These are phyloP conservation scores for Lindgomyces ingoldianus DNA, from an alignment of 495 filamentous ascomycete genomes.

Conservation along the genomic window DNA sequence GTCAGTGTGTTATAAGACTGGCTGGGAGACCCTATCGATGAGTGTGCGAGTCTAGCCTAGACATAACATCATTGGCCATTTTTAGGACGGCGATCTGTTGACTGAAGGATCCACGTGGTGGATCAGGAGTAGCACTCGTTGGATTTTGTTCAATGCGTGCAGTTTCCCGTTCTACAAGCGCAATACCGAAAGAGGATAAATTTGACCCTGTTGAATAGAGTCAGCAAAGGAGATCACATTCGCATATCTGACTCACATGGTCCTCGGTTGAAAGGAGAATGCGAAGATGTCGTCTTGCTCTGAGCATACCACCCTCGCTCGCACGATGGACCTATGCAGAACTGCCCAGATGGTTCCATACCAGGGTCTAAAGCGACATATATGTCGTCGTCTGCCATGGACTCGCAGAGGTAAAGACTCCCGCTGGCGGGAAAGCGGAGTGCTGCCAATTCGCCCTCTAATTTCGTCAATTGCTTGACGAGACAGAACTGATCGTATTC, in stretches of 20 bases:
- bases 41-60: background rate
- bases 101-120: constrained; percentile 1
- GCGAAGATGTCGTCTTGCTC: background rate
- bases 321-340: constrained; percentile 8
- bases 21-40: background rate
- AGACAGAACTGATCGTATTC: constrained; percentile 40
- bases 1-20: constrained; percentile 45
- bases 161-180: background rate
- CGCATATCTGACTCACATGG: background rate
- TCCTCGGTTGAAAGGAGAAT: background rate
- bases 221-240: background rate
- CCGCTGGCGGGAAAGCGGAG: constrained; percentile 44
- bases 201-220: background rate
- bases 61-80: constrained; percentile 9
- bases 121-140: background rate
- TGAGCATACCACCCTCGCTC: constrained; percentile 3
- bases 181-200: constrained; percentile 7
- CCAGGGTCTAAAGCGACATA: background rate
- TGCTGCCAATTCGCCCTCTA: constrained; percentile 40
- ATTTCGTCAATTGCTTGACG: constrained; percentile 40
- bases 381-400: constrained; percentile 36
- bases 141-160: constrained; percentile 4
- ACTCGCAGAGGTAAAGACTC: constrained; percentile 43
- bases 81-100: constrained; percentile 6
- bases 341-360: background rate